phyloP scores from a whole-genome alignment of 23 red algal genomes.

The Gracilaria vermiculophylla region DNA sequence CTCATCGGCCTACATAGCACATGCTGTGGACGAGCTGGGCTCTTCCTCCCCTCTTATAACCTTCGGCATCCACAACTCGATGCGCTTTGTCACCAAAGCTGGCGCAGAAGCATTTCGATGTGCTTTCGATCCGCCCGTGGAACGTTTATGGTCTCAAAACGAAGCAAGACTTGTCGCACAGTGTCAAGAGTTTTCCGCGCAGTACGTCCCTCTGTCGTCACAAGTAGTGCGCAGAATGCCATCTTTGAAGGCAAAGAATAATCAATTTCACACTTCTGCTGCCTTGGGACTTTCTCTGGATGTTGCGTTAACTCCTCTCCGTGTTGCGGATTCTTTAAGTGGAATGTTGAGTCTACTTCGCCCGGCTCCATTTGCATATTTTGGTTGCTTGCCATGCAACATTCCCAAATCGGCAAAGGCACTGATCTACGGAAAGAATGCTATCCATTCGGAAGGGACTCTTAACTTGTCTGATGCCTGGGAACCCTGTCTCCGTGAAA shows the following conservation, averaged over 20 bases:
- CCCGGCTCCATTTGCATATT: conserved; percentile 13
- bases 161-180: conserved; percentile 37
- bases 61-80: conserved; percentile 20
- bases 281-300: conserved; percentile 36
- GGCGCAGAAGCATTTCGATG: not conserved
- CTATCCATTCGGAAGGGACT: conserved; percentile 5
- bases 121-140: not conserved
- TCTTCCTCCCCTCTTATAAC: not conserved
- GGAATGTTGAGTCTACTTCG: conserved; percentile 22
- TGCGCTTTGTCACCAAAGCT: not conserved
- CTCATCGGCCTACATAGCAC: conserved; percentile 3
- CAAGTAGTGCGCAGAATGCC: conserved; percentile 2
- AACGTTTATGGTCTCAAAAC: conserved; percentile 31
- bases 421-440: conserved; percentile 7
- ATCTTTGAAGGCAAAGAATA: not conserved
- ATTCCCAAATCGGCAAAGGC: not conserved
- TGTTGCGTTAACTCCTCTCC: conserved; percentile 33
- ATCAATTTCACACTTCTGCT: conserved; percentile 40
- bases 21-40: conserved; percentile 44
- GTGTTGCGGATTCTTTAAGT: conserved; percentile 13
- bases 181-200: conserved; percentile 12
- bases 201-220: conserved; percentile 54
- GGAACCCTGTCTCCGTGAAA: not conserved
- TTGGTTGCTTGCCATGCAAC: conserved; percentile 5
- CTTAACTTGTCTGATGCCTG: conserved; percentile 42